These are phyloP conservation scores for Xylaria hypoxylon DNA, from an alignment of 2,329 filamentous ascomycete species.

Conservation along the genomic window DNA sequence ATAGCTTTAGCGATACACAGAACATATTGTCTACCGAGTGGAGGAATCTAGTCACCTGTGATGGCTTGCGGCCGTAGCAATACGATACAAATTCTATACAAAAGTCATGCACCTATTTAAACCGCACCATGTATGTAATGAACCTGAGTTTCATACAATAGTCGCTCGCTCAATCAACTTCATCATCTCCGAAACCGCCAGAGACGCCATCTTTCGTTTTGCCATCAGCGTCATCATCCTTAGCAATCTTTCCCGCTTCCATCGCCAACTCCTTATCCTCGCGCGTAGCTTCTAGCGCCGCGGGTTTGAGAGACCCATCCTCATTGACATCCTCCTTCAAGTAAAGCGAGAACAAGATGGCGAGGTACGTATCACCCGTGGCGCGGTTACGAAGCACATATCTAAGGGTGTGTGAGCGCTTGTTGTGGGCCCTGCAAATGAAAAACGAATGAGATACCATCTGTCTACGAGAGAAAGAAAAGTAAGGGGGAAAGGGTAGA, in stretches of 20 bases:
- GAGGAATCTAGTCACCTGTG: not conserved
- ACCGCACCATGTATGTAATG: not conserved
- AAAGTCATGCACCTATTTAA: not conserved
- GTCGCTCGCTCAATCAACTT: slow-evolving; percentile 30
- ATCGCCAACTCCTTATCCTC: slow-evolving; percentile 47
- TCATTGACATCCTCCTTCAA: slow-evolving; percentile 74
- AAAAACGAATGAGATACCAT: slow-evolving; percentile 43
- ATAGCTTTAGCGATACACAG: too few relatives aligned
- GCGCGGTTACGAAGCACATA: slow-evolving; percentile 88
- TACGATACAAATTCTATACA: not conserved
- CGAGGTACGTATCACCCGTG: slow-evolving; percentile 81
- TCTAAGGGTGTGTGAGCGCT: slow-evolving; percentile 85
- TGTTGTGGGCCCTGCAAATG: slow-evolving; percentile 50
- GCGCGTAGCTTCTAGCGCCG: slow-evolving; percentile 50
- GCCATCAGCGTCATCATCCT: slow-evolving; percentile 21
- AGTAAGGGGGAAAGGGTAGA: slow-evolving; percentile 29
- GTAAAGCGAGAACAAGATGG: slow-evolving; percentile 82
- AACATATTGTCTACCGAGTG: too few relatives aligned
- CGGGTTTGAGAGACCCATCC: slow-evolving; percentile 64
- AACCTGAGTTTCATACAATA: too few relatives aligned
- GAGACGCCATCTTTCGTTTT: slow-evolving; percentile 34
- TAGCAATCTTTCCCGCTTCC: slow-evolving; percentile 44
- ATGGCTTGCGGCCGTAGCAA: not conserved
- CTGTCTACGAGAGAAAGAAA: slow-evolving; percentile 21
- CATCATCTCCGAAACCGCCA: slow-evolving; percentile 11